These are phyloP conservation scores for Luffa aegyptiaca DNA, from an alignment of 306 rosid genomes.

Conservation along the genomic window DNA sequence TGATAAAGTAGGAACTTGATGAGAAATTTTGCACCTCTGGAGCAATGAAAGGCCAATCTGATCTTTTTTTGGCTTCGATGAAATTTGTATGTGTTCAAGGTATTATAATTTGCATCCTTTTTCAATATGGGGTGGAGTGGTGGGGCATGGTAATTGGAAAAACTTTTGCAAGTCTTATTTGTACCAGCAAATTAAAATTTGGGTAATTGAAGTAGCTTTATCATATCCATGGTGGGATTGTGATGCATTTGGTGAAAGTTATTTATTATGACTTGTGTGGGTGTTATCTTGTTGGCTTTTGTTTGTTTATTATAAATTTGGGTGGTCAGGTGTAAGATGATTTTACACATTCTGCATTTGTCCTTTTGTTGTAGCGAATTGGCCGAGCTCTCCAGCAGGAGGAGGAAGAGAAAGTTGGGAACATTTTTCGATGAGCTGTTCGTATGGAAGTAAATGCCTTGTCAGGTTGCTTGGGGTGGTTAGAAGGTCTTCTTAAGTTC, in stretches of 20 bases:
- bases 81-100: background rate
- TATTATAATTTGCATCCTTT: background rate
- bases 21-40: background rate
- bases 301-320: background rate
- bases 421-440: conserved; percentile 32
- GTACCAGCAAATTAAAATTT: background rate
- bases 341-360: background rate
- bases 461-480: conserved; percentile 62
- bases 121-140: background rate
- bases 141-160: background rate
- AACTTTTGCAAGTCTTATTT: background rate
- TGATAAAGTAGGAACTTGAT: background rate
- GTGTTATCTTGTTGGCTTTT: background rate
- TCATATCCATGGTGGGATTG: background rate
- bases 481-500: conserved; percentile 31
- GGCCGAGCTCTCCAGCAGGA: conserved; percentile 35
- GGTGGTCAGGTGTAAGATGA: background rate
- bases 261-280: background rate
- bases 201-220: background rate
- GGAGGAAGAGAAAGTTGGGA: conserved; percentile 37
- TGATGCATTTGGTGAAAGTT: background rate
- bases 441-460: conserved; percentile 44
- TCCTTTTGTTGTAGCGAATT: conserved; percentile 27
- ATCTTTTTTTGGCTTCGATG: background rate
- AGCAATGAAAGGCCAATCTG: background rate